These are phyloP conservation scores for Thraustochytrium sp. DNA, from an alignment of 352 stramenopile genomes.

Conservation along the genomic window DNA sequence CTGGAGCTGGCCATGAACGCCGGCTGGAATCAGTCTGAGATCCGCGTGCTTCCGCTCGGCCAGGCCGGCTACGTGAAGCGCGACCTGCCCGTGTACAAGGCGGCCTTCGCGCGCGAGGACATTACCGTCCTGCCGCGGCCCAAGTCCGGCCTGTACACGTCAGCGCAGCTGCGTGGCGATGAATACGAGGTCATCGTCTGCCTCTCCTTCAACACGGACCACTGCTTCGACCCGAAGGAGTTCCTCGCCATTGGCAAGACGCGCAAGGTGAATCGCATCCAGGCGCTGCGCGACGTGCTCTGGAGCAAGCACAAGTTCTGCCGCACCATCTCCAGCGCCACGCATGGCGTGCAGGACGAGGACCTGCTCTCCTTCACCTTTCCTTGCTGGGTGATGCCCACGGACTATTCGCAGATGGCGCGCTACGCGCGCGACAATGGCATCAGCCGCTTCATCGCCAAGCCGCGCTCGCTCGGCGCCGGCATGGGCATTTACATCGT, in stretches of 20 bases:
- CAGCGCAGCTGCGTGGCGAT: neutral
- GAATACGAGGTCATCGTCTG: constrained; percentile 27
- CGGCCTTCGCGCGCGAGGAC: neutral
- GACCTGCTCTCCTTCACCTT: constrained; percentile 36
- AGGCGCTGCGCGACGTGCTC: constrained; percentile 1
- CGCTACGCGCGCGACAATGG: constrained; percentile 6
- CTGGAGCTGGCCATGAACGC: constrained; percentile 5
- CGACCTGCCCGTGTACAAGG: constrained; percentile 42
- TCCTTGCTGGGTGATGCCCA: constrained; percentile 43
- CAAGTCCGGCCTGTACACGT: constrained; percentile 16
- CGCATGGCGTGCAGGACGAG: neutral
- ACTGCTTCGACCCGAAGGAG: constrained; percentile 44
- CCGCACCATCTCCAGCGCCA: constrained; percentile 9
- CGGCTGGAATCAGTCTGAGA: neutral
- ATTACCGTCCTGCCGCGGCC: constrained; percentile 12
- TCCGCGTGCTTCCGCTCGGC: constrained; percentile 20
- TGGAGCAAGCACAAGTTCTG: constrained; percentile 46
- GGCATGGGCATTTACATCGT: constrained; percentile 44
- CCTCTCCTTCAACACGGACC: constrained; percentile 44
- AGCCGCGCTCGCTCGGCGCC: constrained; percentile 17
- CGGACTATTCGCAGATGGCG: constrained; percentile 22
- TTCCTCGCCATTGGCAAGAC: constrained; percentile 17
- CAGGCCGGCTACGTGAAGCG: constrained; percentile 34
- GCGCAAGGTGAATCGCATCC: constrained; percentile 38
- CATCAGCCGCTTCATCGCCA: neutral